phyloP scores from a whole-genome alignment of 2,329 filamentous ascomycete species.

The Diatrype stigma region DNA sequence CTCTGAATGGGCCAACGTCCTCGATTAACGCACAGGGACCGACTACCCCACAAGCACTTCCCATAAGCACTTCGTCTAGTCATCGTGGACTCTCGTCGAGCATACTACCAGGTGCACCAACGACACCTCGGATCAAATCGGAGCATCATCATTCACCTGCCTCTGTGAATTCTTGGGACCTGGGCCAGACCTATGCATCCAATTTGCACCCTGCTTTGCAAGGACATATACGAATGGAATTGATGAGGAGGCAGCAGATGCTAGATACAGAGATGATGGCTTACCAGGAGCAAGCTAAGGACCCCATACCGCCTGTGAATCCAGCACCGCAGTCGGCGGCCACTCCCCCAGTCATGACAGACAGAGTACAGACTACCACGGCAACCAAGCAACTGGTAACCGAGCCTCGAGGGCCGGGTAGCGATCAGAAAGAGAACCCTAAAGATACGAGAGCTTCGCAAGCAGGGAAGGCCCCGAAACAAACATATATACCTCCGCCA shows the following conservation, averaged over 20 bases:
- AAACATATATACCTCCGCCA: slow-evolving; percentile 26
- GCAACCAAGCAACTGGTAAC: slow-evolving; percentile 2
- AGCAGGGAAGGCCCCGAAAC: slow-evolving; percentile 13
- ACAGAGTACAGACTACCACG: background rate
- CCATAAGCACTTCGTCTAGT: background rate
- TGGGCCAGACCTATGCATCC: slow-evolving; percentile 7
- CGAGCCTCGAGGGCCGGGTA: background rate
- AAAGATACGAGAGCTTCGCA: slow-evolving; percentile 2
- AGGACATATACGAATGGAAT: slow-evolving; percentile 25
- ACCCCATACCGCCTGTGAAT: background rate
- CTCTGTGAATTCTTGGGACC: slow-evolving; percentile 8
- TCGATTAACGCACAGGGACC: background rate
- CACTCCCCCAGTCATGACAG: background rate
- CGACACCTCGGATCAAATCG: slow-evolving; percentile 1
- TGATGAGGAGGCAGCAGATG: slow-evolving; percentile 19
- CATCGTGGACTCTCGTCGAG: slow-evolving; percentile 4
- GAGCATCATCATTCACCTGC: slow-evolving; percentile 5
- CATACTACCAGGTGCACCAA: slow-evolving; percentile 1
- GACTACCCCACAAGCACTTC: background rate
- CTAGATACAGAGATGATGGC: slow-evolving; percentile 3
- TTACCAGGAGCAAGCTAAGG: background rate
- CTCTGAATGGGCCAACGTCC: slow-evolving; percentile 1
- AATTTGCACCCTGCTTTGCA: slow-evolving; percentile 28
- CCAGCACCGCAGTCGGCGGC: background rate
- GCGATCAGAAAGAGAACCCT: background rate